phyloP scores from a whole-genome alignment of 495 filamentous ascomycete species.

The Neurospora discreta region DNA sequence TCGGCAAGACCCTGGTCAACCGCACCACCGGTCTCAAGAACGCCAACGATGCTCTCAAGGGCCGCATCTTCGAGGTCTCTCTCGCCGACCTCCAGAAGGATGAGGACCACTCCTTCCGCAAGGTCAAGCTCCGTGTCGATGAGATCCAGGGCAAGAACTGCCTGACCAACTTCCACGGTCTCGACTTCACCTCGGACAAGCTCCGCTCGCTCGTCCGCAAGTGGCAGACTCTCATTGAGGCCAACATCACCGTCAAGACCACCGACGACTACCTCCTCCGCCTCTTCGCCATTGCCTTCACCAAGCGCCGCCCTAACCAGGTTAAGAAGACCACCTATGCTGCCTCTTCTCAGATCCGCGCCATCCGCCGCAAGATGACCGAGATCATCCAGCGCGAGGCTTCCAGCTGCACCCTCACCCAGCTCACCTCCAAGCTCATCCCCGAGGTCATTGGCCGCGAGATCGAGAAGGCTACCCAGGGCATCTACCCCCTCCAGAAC shows the following conservation, averaged over 20 bases:
- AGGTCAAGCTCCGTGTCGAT: conserved; percentile 96
- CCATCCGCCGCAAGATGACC: conserved; percentile 98
- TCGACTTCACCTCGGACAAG: conserved; percentile 99
- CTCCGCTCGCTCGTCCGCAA: conserved; percentile 96
- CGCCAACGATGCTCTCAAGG: conserved; percentile 97
- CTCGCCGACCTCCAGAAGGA: conserved; percentile 98
- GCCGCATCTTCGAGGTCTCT: conserved; percentile 96
- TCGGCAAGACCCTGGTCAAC: conserved; percentile 98
- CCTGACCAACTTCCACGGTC: conserved; percentile 98
- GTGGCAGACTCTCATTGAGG: conserved; percentile 98
- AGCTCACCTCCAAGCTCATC: conserved; percentile 95
- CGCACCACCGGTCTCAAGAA: conserved; percentile 98
- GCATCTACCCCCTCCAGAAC: conserved; percentile 98
- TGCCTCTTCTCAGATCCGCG: conserved; percentile 85
- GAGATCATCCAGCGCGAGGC: conserved; percentile 98
- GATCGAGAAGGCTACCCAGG: conserved; percentile 98
- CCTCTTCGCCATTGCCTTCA: conserved; percentile 97
- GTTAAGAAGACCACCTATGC: conserved; percentile 99
- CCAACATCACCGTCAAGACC: conserved; percentile 98
- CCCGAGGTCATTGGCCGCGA: conserved; percentile 98
- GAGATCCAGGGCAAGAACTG: conserved; percentile 99
- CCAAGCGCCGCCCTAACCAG: conserved; percentile 96
- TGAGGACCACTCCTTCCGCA: conserved; percentile 98
- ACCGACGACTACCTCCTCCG: conserved; percentile 98
- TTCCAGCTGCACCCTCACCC: conserved; percentile 78